Conservation (phyloP, 257 asterid genomes). For the Solanum megistacrolobum region DNA sequence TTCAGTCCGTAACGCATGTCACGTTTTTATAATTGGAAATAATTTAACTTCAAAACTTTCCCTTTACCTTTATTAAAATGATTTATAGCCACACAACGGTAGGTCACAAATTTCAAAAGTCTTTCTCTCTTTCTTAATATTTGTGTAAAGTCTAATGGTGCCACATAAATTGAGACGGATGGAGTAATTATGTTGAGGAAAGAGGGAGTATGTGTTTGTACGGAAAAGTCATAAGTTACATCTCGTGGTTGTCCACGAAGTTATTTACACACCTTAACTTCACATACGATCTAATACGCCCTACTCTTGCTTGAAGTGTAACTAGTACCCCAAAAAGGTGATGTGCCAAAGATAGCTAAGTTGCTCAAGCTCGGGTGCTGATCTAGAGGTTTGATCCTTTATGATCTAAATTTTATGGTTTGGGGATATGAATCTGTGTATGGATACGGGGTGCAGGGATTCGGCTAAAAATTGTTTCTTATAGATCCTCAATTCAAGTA, state of each 20-base stretch:
- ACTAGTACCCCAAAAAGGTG: not conserved
- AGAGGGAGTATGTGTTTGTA: not conserved
- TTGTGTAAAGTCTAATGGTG: not conserved
- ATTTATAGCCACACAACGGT: not conserved
- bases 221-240: not conserved
- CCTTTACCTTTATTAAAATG: not conserved
- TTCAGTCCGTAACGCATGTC: not conserved
- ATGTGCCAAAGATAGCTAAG: not conserved
- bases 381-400: not conserved
- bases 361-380: not conserved
- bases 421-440: not conserved
- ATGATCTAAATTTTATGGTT: not conserved
- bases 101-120: not conserved
- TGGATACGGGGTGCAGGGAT: not conserved
- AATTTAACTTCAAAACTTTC: not conserved
- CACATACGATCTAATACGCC: not conserved
- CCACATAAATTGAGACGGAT: not conserved
- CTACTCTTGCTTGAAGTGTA: not conserved
- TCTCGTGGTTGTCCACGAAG: not conserved
- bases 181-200: not conserved
- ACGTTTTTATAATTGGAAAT: not conserved
- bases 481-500: not conserved
- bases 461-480: not conserved
- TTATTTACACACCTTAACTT: not conserved
- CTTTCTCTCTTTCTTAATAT: not conserved